A percentile compares a stretch with the other conserved stretches of the same genome.
Conservation (phyloP, 108 stramenopile species). For the Seminavis robusta region DNA sequence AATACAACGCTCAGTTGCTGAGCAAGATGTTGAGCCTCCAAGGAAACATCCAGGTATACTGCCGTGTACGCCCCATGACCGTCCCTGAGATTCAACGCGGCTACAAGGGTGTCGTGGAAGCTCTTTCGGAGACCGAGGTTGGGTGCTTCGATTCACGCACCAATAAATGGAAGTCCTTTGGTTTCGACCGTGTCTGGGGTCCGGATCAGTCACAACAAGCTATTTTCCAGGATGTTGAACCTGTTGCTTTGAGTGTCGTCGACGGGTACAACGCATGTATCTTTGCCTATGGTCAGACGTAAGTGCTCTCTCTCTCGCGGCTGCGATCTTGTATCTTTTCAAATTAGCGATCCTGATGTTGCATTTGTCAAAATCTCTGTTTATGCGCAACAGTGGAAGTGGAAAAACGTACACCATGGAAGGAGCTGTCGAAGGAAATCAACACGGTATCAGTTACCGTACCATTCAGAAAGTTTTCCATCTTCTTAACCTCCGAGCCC, state of each 20-base stretch:
- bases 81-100: conserved; percentile 68
- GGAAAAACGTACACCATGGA: conserved; percentile 93
- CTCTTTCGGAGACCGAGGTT: conserved; percentile 84
- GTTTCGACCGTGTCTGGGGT: conserved; percentile 95
- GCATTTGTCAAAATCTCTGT: background rate
- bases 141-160: conserved; percentile 83
- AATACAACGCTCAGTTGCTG: conserved; percentile 86
- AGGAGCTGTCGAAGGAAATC: conserved; percentile 58
- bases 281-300: conserved; percentile 98
- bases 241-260: conserved; percentile 89
- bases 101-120: conserved; percentile 70
- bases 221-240: conserved; percentile 94
- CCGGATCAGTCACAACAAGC: conserved; percentile 80
- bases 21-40: conserved; percentile 83
- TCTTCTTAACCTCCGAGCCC: conserved; percentile 63
- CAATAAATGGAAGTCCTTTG: conserved; percentile 82
- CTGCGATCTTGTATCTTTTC: background rate
- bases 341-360: background rate
- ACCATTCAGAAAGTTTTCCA: conserved; percentile 89
- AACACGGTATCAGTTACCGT: conserved; percentile 83
- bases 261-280: conserved; percentile 99
- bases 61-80: conserved; percentile 82
- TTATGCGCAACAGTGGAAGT: conserved; percentile 48
- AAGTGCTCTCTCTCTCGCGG: conserved; percentile 11
- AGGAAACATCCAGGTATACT: conserved; percentile 92